Evolutionary conservation across 345 rosid species (phyloP).

Genomic region (Eutrema japonicum): DNA sequence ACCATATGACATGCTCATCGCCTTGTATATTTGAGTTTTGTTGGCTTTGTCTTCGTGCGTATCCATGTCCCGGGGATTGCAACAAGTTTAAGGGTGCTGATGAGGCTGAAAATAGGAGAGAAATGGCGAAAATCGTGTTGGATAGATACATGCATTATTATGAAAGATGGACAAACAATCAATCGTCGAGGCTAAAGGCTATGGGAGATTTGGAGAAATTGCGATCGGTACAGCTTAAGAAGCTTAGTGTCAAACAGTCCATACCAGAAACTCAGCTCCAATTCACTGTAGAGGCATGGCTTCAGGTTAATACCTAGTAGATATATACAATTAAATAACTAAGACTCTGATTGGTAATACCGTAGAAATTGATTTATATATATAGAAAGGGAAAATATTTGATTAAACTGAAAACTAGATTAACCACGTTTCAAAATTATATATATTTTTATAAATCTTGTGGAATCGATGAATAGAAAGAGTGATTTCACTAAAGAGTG

Average conservation of each 20-base stretch:
- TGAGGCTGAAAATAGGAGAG: not conserved
- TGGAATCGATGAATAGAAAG: not conserved
- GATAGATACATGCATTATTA: slow-evolving; percentile 38
- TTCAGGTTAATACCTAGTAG: slow-evolving; percentile 49
- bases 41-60: slow-evolving; percentile 39
- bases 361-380: no score
- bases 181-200: slow-evolving; percentile 32
- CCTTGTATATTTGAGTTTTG: slow-evolving; percentile 43
- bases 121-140: no score
- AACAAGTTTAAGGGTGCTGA: slow-evolving; percentile 42
- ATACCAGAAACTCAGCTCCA: slow-evolving; percentile 70
- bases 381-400: not conserved
- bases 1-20: slow-evolving; percentile 36
- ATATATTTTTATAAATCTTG: not conserved
- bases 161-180: slow-evolving; percentile 34
- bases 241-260: slow-evolving; percentile 60
- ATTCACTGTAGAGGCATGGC: slow-evolving; percentile 82
- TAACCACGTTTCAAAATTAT: not conserved
- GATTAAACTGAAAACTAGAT: not conserved
- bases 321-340: slow-evolving; percentile 31
- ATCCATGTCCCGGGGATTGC: no score
- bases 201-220: slow-evolving; percentile 17
- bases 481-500: not conserved
- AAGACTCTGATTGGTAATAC: not conserved
- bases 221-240: slow-evolving; percentile 46